Percentiles rank a stretch among this genome's conserved stretches.
These are phyloP conservation scores for Chytriomyces hyalinus DNA, from an alignment of 192 early-diverging fungal genomes.

Conservation along the genomic window DNA sequence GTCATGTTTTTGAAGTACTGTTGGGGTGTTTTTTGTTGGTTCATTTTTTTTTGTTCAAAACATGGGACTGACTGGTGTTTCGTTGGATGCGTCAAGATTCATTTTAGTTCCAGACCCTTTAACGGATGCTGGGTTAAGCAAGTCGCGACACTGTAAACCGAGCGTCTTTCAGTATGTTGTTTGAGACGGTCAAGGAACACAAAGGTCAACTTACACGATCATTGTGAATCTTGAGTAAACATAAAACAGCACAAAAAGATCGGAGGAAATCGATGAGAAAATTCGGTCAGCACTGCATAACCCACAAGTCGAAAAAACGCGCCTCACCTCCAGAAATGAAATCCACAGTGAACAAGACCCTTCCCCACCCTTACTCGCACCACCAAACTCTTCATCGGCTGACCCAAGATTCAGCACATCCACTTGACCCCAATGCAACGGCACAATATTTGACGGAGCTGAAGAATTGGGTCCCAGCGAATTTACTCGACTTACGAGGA, in stretches of 20 bases:
- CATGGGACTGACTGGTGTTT: neutral
- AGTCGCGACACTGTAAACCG: constrained; percentile 13
- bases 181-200: neutral
- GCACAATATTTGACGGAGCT: too few relatives aligned
- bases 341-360: constrained; percentile 19
- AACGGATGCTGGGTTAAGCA: neutral
- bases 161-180: neutral
- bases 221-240: constrained; percentile 11
- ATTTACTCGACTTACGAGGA: constrained; percentile 2
- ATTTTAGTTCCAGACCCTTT: neutral
- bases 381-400: too few relatives aligned
- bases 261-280: neutral
- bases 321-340: constrained; percentile 23
- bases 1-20: constrained; percentile 19
- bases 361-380: neutral
- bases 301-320: neutral
- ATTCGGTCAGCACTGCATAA: neutral
- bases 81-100: constrained; percentile 3
- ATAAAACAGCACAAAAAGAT: neutral
- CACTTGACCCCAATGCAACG: too few relatives aligned
- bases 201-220: neutral
- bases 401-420: too few relatives aligned
- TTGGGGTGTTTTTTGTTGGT: neutral
- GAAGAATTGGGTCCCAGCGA: neutral
- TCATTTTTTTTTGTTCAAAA: neutral